A percentile compares a stretch with the other conserved stretches of the same genome.
Evolutionary conservation across 2,329 filamentous ascomycete genomes (phyloP).

Genomic region (Diaporthe helianthi): DNA sequence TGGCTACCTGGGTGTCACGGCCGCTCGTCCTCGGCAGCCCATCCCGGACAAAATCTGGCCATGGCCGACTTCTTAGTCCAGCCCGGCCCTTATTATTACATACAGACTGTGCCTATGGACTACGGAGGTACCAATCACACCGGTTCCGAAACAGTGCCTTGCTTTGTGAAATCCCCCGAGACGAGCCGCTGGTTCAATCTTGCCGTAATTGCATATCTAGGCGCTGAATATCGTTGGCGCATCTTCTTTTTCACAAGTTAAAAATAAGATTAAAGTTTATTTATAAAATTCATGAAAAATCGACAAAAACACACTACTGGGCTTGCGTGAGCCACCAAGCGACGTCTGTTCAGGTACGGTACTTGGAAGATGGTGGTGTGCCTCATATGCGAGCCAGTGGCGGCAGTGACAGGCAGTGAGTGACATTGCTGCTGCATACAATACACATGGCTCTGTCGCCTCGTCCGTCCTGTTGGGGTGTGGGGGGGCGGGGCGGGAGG

Average conservation of each 20-base stretch:
- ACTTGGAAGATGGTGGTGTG: slow-evolving; percentile 8
- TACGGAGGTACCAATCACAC: slow-evolving; percentile 27
- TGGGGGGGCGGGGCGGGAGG: too few relatives aligned
- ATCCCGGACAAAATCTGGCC: not conserved
- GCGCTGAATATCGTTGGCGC: not conserved
- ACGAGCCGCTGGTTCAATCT: not conserved
- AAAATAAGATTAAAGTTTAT: too few relatives aligned
- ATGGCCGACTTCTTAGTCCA: not conserved
- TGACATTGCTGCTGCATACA: slow-evolving; percentile 1
- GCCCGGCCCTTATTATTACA: not conserved
- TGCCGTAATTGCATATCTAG: not conserved
- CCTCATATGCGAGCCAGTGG: slow-evolving; percentile 14
- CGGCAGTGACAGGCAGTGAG: not conserved
- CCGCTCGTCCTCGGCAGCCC: too few relatives aligned
- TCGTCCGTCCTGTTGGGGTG: too few relatives aligned
- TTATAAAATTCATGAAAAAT: not conserved
- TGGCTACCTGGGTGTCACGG: too few relatives aligned
- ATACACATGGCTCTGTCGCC: not conserved
- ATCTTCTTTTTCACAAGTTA: not conserved
- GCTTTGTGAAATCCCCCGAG: not conserved
- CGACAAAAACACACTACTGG: not conserved
- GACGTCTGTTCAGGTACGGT: not conserved
- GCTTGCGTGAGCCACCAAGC: slow-evolving; percentile 13
- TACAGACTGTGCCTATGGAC: slow-evolving; percentile 11
- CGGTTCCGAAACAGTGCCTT: not conserved